phyloP scores from a whole-genome alignment of 2,329 filamentous ascomycete species.

The Spiromastix sp. region DNA sequence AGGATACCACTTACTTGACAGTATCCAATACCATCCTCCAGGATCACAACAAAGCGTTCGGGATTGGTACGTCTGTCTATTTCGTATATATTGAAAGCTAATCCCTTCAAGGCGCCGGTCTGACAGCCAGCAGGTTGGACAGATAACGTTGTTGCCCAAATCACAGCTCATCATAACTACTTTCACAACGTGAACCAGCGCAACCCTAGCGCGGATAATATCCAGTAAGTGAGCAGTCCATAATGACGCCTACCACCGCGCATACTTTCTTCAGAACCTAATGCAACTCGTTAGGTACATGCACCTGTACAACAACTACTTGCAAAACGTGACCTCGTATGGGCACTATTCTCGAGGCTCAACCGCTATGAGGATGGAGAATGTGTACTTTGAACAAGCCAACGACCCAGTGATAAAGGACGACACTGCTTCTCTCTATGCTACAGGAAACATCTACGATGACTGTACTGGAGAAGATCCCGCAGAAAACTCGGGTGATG shows the following conservation, averaged over 20 bases:
- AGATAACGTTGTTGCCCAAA: slow-evolving; percentile 1
- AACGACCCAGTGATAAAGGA: not conserved
- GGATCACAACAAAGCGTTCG: slow-evolving; percentile 3
- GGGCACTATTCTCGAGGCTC: slow-evolving; percentile 3
- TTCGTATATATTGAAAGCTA: too few species aligned
- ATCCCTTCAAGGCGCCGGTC: not conserved
- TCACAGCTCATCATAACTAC: slow-evolving; percentile 2
- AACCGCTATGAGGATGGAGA: slow-evolving; percentile 3
- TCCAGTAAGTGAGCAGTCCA: slow-evolving; percentile 2
- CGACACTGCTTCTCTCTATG: not conserved
- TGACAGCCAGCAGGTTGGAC: not conserved
- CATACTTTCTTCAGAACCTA: not conserved
- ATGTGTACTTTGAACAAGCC: slow-evolving; percentile 1
- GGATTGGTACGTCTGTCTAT: not conserved
- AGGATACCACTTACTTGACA: slow-evolving; percentile 3
- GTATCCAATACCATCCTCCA: slow-evolving; percentile 1
- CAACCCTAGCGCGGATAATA: slow-evolving; percentile 3
- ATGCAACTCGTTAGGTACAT: not conserved
- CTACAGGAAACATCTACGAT: slow-evolving; percentile 1
- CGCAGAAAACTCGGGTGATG: not conserved
- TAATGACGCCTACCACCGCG: not conserved
- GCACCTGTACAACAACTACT: slow-evolving; percentile 5
- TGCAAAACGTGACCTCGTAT: slow-evolving; percentile 1
- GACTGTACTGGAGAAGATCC: not conserved
- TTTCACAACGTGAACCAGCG: slow-evolving; percentile 3